phyloP scores from a whole-genome alignment of 2,329 filamentous ascomycete species.

The Aspergillus fischeri region DNA sequence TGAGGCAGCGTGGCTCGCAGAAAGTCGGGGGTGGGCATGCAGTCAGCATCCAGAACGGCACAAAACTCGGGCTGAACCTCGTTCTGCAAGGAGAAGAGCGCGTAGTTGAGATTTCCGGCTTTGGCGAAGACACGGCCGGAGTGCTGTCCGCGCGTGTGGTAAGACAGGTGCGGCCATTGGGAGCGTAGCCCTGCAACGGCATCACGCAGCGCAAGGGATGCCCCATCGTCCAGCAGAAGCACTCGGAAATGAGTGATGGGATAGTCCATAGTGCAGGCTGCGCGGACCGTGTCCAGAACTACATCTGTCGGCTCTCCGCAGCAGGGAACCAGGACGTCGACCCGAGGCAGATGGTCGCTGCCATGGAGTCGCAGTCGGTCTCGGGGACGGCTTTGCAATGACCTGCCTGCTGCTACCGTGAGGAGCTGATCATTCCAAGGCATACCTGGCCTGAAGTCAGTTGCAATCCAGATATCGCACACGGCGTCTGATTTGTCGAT shows the following conservation, averaged over 20 bases:
- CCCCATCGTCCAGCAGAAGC: slow-evolving; percentile 54
- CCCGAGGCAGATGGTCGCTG: slow-evolving; percentile 46
- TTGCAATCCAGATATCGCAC: not conserved
- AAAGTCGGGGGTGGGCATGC: slow-evolving; percentile 32
- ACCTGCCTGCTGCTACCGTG: slow-evolving; percentile 16
- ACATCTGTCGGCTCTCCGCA: slow-evolving; percentile 56
- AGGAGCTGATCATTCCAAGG: slow-evolving; percentile 21
- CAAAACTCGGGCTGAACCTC: slow-evolving; percentile 26
- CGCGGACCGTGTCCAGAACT: slow-evolving; percentile 55
- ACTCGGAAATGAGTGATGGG: slow-evolving; percentile 52
- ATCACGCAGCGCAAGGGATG: slow-evolving; percentile 40
- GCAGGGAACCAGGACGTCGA: slow-evolving; percentile 56
- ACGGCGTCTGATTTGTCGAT: not conserved
- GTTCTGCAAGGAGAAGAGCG: slow-evolving; percentile 22
- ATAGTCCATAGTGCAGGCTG: slow-evolving; percentile 53
- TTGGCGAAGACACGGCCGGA: slow-evolving; percentile 31
- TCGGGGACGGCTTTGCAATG: slow-evolving; percentile 6
- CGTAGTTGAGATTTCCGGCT: slow-evolving; percentile 37
- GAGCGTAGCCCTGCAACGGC: slow-evolving; percentile 36
- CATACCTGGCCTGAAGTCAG: slow-evolving; percentile 12
- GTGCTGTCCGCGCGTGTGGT: slow-evolving; percentile 49
- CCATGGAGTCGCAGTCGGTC: slow-evolving; percentile 20
- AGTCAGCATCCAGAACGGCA: slow-evolving; percentile 34
- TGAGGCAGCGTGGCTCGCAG: slow-evolving; percentile 36
- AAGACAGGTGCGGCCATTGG: slow-evolving; percentile 49